Evolutionary conservation across 2,329 filamentous ascomycete genomes (phyloP), one percentile per base, ranked within the genome.

Genomic region (Aspergillus brasiliensis): DNA sequence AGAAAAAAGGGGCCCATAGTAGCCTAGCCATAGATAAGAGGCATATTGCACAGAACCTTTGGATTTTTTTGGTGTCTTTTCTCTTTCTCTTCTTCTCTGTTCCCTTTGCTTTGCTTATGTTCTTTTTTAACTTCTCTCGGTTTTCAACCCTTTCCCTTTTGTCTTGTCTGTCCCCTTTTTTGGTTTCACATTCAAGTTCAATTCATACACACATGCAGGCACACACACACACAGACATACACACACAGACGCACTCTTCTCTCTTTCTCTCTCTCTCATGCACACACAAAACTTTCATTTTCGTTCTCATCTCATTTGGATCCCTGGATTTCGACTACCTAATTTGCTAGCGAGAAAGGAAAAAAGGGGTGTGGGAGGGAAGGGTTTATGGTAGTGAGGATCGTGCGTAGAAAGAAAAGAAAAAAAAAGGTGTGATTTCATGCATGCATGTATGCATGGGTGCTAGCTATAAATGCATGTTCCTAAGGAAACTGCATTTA

Each of bases 401-500:
- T 34, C 31, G 13, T 34, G 31, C 31, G 31, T 34, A 34, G 31
- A 21, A 27, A 51, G n/a, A 28, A 28, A 28, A 28, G 25, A 17
- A 25, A 51, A 28, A 28, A 51, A 13, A 17, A 5, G 19, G 31
- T 34, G 31, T 13, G 31, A n/a, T n/a, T n/a, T n/a, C n/a, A n/a
- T n/a, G 23, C 21, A 23, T 51, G 28, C 28, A 19, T 37, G 28
- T 11, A 31, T 19, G 44, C 49, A 46, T 53, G 51, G 60, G 28
- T 47, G 31, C 31, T 34, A 34, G 31, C 31, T 34, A 34, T 34
- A 34, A 34, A 34, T 34, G 31, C 31, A 13, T 5, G 31, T 15
- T 34, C 13, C 13, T 15, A 11, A 34, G 31, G 31, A 34, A 34
- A 34, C 31, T 34, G 56, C 40, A 56, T 61, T 67, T 68, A 77